Evolutionary conservation across 1,139 yeast genomes (phyloP), one percentile per base, ranked within the genome.

Genomic region (Pichia sp.): DNA sequence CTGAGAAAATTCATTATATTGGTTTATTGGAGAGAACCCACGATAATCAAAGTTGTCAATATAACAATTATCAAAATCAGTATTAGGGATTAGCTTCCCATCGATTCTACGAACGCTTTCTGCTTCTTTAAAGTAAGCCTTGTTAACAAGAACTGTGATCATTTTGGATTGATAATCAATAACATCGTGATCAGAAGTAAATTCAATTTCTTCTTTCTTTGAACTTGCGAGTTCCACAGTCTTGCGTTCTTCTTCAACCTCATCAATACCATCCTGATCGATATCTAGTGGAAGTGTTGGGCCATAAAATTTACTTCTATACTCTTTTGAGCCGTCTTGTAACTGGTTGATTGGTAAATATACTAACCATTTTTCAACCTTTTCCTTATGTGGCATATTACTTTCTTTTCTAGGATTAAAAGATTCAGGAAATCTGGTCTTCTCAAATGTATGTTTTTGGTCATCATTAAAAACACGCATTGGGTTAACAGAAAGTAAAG

Each of bases 361-460:
- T 7, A 67, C 64, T 34, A 84, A 72, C 94, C 92, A 84, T 8
- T 63, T 66, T 39, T 69, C 68, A 0, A 84, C 84, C 58, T 83
- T 83, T 56, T 83, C 90, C 42, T 64, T 68, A 47, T 71, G 74
- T 1, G 77, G 70, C 87, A 83, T 82, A 59, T 76, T 79, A 12
- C 72, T 66, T 1, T 79, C 77, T 30, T 65, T 65, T 55, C 85
- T 68, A 7, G 90, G 88, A 52, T 81, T 72, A 58, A 82, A 81
- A 13, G 55, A 56, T 3, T 63, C 48, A 3, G 79, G 79, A 46
- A 74, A 69, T 20, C 48, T 53, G 4, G 42, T 43, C 23, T 13
- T 30, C n/a, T 40, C 30, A 23, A 15, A 12, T 4, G n/a, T 7
- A 23, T 20, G 22, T 2, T 20, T 9, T 32, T 1, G 36, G 3